Evolutionary conservation across 805 yeast species (phyloP).

Genomic region (Hanseniaspora nectarophila): DNA sequence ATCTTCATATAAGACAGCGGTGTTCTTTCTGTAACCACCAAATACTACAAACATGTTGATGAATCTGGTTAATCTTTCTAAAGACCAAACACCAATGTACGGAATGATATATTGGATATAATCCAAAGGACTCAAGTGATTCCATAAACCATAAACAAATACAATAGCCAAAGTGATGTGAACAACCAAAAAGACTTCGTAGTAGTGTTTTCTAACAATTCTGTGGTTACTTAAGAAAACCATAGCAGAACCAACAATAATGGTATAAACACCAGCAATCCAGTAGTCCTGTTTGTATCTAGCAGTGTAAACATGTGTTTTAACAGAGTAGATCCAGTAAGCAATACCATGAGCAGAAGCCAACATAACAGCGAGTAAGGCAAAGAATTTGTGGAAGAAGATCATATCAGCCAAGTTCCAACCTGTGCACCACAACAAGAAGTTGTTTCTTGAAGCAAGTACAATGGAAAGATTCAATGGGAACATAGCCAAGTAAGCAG

Average conservation of each 20-base stretch:
- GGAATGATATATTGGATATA: slow-evolving; percentile 42
- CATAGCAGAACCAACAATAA: slow-evolving; percentile 26
- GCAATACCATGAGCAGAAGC: slow-evolving; percentile 4
- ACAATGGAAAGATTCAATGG: slow-evolving; percentile 44
- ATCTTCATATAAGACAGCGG: background rate
- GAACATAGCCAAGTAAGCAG: slow-evolving; percentile 37
- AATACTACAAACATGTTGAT: slow-evolving; percentile 32
- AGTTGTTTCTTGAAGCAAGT: slow-evolving; percentile 62
- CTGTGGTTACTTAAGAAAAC: slow-evolving; percentile 34
- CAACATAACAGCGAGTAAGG: slow-evolving; percentile 26
- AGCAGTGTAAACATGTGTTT: background rate
- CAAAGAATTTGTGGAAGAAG: slow-evolving; percentile 52
- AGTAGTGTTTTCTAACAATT: slow-evolving; percentile 33
- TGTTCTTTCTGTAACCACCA: slow-evolving; percentile 13
- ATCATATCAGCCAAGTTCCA: slow-evolving; percentile 51
- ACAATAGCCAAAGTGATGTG: slow-evolving; percentile 35
- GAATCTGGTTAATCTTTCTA: slow-evolving; percentile 48
- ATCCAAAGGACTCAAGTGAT: slow-evolving; percentile 33
- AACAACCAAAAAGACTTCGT: slow-evolving; percentile 34
- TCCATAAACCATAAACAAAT: slow-evolving; percentile 35
- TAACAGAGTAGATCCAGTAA: slow-evolving; percentile 3
- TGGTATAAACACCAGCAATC: slow-evolving; percentile 4
- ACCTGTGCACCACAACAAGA: slow-evolving; percentile 50
- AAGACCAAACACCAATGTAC: slow-evolving; percentile 51
- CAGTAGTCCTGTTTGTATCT: background rate